Base-by-base conservation (phyloP, 148 eudicot genomes). In the Camellia granthamiana region DNA sequence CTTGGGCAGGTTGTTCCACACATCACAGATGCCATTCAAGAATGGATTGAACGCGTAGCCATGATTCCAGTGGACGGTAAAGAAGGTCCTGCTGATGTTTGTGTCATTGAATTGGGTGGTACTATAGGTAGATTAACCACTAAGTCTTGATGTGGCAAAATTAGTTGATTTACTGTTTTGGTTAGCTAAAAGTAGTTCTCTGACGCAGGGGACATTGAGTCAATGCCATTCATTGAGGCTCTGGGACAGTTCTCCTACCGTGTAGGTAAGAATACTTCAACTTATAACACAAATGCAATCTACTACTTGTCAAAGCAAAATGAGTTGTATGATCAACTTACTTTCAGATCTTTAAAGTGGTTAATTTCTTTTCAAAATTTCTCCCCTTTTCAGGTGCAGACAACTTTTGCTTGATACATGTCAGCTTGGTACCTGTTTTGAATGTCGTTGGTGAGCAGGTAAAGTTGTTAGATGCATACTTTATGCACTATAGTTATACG, bases 91-190 rank as follows among this genome's bases (percentile, higher is more conserved):
- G 94, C 99, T 76, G 98, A 96, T 89, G 98, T 96, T 80, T 96
- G 99, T 88, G 99, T 96, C 76, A 91, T 96, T 41, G 99, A 96
- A 84, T 85, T 96, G 89, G 99, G 99, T 75, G 99, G 99, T 75
- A 96, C 99, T 23, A 93, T 96, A 80, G 99, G 99, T 94, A 82
- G 19, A 74, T 42, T 47, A 8, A 64, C 62, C 60, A 41, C 55
- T 74, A 62, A 44, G 14, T 77, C 58, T 43, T 64, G 15, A 44
- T 7, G 11, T 11, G 49, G 19, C 58, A 51, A 38, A 43, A 68
- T 65, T 18, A 14, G n/a, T 44, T 51, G 74, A 49, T 76, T 14
- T 21, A 68, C 71, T 52, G 54, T 16, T 59, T 11, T 60, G 14
- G 59, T 38, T 71, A 18, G 38, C 19, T 60, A 12, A 59, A 18